These are phyloP conservation scores for Cladophialophora immunda DNA, from an alignment of 2,329 filamentous ascomycete species.

Conservation along the genomic window DNA sequence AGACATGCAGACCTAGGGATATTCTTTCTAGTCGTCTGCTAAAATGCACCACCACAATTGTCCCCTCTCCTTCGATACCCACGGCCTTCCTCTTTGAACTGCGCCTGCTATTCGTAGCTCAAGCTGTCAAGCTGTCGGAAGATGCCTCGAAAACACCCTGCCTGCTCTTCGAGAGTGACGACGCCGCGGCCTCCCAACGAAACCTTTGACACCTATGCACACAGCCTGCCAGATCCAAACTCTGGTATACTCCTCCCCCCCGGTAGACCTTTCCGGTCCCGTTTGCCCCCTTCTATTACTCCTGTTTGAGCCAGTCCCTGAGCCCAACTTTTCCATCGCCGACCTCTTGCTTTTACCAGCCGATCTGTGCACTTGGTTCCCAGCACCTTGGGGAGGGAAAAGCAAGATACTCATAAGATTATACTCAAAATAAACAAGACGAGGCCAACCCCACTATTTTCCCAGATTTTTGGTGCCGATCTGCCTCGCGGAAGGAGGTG, in stretches of 20 bases:
- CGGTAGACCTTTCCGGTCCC: background rate
- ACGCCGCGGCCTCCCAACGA: background rate
- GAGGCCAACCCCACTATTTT: background rate
- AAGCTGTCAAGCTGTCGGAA: background rate
- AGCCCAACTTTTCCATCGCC: background rate
- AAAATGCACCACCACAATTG: background rate
- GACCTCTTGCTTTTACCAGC: background rate
- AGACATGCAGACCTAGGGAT: background rate
- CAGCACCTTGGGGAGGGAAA: background rate
- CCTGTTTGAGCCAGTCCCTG: background rate
- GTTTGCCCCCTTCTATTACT: background rate
- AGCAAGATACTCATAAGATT: conserved; percentile 3
- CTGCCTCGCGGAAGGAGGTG: background rate
- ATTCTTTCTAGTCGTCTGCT: background rate
- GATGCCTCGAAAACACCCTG: background rate
- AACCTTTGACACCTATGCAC: background rate
- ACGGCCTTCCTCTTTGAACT: background rate
- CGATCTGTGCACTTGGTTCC: background rate
- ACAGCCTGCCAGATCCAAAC: background rate
- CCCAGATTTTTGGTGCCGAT: conserved; percentile 5
- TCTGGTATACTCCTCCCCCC: background rate
- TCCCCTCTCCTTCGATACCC: too few relatives aligned
- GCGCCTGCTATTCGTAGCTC: background rate
- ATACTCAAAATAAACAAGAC: background rate
- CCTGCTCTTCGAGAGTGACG: background rate